Evolutionary conservation across 2,329 filamentous ascomycete genomes (phyloP), one percentile per base, ranked within the genome.

Genomic region (Aschersonia sp.): DNA sequence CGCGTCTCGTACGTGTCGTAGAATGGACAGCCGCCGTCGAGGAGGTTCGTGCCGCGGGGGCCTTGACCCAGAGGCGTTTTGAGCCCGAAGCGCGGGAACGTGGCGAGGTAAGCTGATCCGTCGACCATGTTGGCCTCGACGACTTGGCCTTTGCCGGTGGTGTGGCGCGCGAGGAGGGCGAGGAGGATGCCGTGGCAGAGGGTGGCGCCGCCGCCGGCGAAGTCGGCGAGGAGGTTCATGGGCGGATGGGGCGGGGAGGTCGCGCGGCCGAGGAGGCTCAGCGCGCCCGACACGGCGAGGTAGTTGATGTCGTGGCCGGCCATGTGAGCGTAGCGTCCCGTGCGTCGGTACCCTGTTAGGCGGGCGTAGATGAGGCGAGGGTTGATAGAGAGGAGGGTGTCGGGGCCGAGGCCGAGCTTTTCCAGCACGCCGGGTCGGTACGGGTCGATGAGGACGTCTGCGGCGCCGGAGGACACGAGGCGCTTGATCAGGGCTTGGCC

Each of bases 81-180:
- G 51, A 73, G 70, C 31, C 72, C 71, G 51, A 94, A 69, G 35
- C 91, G 73, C 46, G 85, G 82, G 66, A 91, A 91, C 0, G 81
- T 84, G 1, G 83, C 82, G 30, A 97, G 68, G 63, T 91, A 91
- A 38, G 80, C 77, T 29, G 77, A 78, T 6, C 91, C 91, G 66
- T 97, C 91, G 9, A 96, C 91, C 91, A 97, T 97, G 64, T 94
- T 96, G 12, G 86, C 87, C 67, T 96, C 88, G 6, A 97, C 89
- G 9, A 96, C 82, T 66, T 96, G 91, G 0, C 91, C 91, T 2
- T 67, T 68, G 0, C 87, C 87, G 0, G 72, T 80, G 43, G 64
- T 67, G 45, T 73, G 68, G 35, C 88, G 71, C 10, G 79, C 73
- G 7, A 94, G 58, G 50, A 97, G 65, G 0, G 92, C 91, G 28